phyloP scores from a whole-genome alignment of 371 early-diverging fungal species.

The Saksenaea vasiformis region DNA sequence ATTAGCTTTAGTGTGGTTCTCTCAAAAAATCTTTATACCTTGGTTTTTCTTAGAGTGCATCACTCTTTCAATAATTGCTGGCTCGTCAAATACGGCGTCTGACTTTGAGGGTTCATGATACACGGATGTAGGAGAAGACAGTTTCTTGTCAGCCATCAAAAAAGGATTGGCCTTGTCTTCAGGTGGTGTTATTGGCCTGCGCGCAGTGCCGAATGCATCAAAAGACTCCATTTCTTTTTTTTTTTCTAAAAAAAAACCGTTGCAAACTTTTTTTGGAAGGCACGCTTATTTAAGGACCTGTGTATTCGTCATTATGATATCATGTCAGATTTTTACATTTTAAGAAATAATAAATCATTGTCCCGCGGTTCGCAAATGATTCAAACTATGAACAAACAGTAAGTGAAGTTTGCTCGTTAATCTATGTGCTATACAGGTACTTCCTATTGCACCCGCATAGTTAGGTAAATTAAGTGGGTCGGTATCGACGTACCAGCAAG shows the following conservation, averaged over 20 bases:
- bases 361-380: not conserved
- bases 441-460: no score
- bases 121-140: not conserved
- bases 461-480: no score
- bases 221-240: not conserved
- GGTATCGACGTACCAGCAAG: no score
- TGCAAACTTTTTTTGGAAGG: not conserved
- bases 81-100: not conserved
- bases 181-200: not conserved
- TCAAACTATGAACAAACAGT: no score
- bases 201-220: not conserved
- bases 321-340: not conserved
- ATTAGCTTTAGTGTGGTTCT: not conserved
- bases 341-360: not conserved
- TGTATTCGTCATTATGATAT: not conserved
- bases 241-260: not conserved
- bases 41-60: not conserved
- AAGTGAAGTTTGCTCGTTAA: no score
- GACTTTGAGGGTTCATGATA: not conserved
- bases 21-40: not conserved
- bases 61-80: not conserved
- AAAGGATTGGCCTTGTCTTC: not conserved
- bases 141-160: not conserved
- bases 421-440: no score
- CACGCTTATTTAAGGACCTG: not conserved